phyloP scores from a whole-genome alignment of 148 eudicot genomes.

The Spergularia marina region DNA sequence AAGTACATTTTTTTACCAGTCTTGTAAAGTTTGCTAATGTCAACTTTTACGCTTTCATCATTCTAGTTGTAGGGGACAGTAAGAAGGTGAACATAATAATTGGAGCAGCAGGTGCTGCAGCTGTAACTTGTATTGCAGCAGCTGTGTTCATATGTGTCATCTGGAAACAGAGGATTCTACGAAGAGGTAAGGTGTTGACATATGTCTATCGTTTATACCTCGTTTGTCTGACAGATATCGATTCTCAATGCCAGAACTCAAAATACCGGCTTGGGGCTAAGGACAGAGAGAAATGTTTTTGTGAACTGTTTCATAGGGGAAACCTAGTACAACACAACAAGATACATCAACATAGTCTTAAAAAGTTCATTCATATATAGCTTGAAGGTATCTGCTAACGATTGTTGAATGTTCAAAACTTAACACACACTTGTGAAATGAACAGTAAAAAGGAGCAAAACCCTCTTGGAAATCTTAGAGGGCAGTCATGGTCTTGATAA shows the following conservation, averaged over 20 bases:
- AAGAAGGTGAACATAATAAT: constrained; percentile 2
- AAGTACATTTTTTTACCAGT: too few relatives aligned
- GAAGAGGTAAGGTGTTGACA: constrained; percentile 17
- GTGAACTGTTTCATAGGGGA: too few relatives aligned
- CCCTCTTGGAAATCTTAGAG: not conserved
- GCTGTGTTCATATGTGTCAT: constrained; percentile 10
- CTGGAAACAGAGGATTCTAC: constrained; percentile 11
- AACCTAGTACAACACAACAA: too few relatives aligned
- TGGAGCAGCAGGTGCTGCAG: constrained; percentile 10
- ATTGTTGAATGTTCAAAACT: not conserved
- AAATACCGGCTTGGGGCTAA: too few relatives aligned
- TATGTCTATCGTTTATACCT: too few relatives aligned
- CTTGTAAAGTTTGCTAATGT: not conserved
- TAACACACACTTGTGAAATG: not conserved
- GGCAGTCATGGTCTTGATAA: constrained; percentile 3
- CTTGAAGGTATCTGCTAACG: not conserved
- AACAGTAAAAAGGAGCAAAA: not conserved
- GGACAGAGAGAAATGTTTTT: too few relatives aligned
- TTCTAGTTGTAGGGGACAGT: constrained; percentile 13
- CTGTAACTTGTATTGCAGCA: not conserved
- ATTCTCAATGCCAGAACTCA: too few relatives aligned
- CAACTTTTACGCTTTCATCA: not conserved
- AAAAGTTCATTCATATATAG: not conserved
- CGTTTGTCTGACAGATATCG: too few relatives aligned
- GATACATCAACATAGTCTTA: too few relatives aligned